Evolutionary conservation across 2,329 filamentous ascomycete species (phyloP), one percentile per base, ranked within the genome.

Genomic region (Pyrenophora teres): DNA sequence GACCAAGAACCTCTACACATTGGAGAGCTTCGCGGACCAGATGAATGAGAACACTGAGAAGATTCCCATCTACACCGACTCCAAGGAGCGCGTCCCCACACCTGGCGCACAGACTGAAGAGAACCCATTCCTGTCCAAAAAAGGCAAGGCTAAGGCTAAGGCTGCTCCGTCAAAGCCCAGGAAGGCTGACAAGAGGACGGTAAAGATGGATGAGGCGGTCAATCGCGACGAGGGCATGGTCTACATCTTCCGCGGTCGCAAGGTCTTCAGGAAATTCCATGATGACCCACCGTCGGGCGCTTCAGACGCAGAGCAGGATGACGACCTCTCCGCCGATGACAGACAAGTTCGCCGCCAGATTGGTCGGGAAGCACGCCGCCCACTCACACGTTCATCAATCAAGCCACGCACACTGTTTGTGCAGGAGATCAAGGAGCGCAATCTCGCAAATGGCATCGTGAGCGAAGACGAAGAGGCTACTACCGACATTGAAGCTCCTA

Each of bases 161-260:
- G 50, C 58, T 1, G 52, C 53, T 7, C 81, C 77, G 68, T 81
- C 80, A 59, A 82, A 80, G 65, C 70, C 70, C 47, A 69, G 50
- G 54, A 70, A 78, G 2, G 80, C 81, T 0, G 83, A 85, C 36
- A 82, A 84, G 60, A 85, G 65, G 82, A 82, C 64, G 25, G 75
- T 78, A 21, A 77, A 83, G 60, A 77, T 91, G 54, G 83, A 89
- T 6, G 82, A 88, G 39, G 84, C 84, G 12, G 80, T 82, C 3
- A 73, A 79, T 27, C 85, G 87, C 25, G 81, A 86, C 3, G 88
- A 93, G 70, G 90, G 90, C 53, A 81, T 91, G 67, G 78, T 92
- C 55, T 90, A 86, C 64, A 82, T 86, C 10, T 93, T 93, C 79
- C 90, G 90, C 64, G 90, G 90, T 70, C 90, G 88, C 78, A 90